Conservation (phyloP, 2,329 filamentous ascomycete species). For the Ophiostoma triangulosporum region DNA sequence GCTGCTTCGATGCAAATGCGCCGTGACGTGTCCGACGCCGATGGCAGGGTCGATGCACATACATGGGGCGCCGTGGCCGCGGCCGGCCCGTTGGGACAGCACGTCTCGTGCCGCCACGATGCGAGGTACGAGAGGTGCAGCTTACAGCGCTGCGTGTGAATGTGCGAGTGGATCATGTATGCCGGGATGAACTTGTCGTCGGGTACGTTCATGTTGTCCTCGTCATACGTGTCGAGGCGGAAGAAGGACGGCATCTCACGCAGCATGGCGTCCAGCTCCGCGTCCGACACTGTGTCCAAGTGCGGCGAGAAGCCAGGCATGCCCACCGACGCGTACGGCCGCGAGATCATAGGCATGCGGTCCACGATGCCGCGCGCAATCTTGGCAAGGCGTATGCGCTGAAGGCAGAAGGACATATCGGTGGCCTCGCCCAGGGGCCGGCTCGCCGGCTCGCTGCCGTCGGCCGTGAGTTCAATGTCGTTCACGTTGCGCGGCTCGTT, state of each 20-base stretch:
- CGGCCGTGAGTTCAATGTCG: conserved; percentile 22
- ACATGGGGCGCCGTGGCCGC: background rate
- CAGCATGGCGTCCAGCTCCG: conserved; percentile 20
- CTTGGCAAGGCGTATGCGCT: conserved; percentile 26
- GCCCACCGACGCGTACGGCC: background rate
- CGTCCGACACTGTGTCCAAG: conserved; percentile 9
- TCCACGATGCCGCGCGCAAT: conserved; percentile 28
- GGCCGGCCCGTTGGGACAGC: background rate
- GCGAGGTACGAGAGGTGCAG: conserved; percentile 25
- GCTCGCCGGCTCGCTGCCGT: background rate
- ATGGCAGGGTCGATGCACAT: background rate
- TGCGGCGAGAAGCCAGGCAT: conserved; percentile 4
- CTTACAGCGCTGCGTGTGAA: conserved; percentile 25
- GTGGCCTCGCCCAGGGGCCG: conserved; percentile 24
- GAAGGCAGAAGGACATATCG: conserved; percentile 29
- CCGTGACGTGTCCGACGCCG: background rate
- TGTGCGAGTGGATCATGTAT: conserved; percentile 24
- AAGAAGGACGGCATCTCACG: conserved; percentile 23
- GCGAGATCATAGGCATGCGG: conserved; percentile 4
- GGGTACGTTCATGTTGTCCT: conserved; percentile 15
- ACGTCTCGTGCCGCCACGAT: conserved; percentile 1
- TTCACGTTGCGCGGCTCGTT: conserved; percentile 27
- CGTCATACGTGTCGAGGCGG: conserved; percentile 19
- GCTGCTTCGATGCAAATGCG: conserved; percentile 4
- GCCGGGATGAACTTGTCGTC: conserved; percentile 23